phyloP scores from a whole-genome alignment of 1,284 basidiomycete species.

The Filobasidium uniguttulatum region DNA sequence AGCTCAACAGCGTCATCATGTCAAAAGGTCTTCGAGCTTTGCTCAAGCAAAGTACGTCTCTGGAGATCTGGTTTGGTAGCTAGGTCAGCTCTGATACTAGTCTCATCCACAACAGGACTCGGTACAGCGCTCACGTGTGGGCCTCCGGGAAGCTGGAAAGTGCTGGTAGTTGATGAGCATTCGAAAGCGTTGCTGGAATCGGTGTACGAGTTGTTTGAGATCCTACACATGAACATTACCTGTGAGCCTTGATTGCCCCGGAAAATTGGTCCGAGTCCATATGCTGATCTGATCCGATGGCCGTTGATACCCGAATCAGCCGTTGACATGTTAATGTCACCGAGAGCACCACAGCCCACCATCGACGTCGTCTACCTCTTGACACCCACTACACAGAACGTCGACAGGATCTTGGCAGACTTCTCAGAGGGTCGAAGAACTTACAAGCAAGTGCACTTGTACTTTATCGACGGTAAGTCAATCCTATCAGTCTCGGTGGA shows the following conservation, averaged over 20 bases:
- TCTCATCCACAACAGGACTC: conserved; percentile 25
- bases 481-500: too few species aligned
- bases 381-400: conserved; percentile 87
- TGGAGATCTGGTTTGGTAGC: not conserved
- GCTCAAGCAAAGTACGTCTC: conserved; percentile 31
- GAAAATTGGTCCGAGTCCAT: not conserved
- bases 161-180: conserved; percentile 87
- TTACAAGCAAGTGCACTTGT: conserved; percentile 79
- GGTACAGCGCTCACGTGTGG: conserved; percentile 44
- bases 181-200: conserved; percentile 70
- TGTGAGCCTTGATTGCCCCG: conserved; percentile 44
- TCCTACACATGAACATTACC: conserved; percentile 85
- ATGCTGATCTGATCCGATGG: not conserved
- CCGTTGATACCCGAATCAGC: conserved; percentile 21
- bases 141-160: conserved; percentile 80
- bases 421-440: conserved; percentile 53
- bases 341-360: conserved; percentile 57
- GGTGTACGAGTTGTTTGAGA: conserved; percentile 84
- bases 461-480: conserved; percentile 79
- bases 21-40: conserved; percentile 23
- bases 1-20: not conserved
- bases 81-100: not conserved
- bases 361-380: conserved; percentile 87
- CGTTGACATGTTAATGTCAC: conserved; percentile 39
- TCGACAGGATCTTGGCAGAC: conserved; percentile 79